A percentile compares a stretch with the other conserved stretches of the same genome.
These are phyloP conservation scores for Boletus sp. DNA, from an alignment of 768 basidiomycete species.

Conservation along the genomic window DNA sequence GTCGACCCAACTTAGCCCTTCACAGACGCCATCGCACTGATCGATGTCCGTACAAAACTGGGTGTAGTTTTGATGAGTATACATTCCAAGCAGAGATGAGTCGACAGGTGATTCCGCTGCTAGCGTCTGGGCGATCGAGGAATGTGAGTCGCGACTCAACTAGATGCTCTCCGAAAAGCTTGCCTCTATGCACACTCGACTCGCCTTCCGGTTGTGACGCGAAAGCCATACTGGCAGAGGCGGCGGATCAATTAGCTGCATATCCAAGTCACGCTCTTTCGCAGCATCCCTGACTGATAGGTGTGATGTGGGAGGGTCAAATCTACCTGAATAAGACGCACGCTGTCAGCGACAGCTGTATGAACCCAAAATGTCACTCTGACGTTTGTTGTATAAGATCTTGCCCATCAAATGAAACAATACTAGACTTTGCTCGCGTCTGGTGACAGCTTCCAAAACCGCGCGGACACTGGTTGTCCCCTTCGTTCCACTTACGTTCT, in stretches of 20 bases:
- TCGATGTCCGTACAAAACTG: conserved; percentile 80
- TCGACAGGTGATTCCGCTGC: conserved; percentile 89
- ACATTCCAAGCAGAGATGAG: conserved; percentile 81
- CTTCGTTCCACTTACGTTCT: conserved; percentile 21
- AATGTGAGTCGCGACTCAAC: neutral
- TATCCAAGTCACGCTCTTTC: conserved; percentile 56
- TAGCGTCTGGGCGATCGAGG: conserved; percentile 44
- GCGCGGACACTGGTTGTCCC: conserved; percentile 24
- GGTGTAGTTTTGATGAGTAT: conserved; percentile 91
- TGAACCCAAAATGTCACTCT: neutral
- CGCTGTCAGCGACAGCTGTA: conserved; percentile 1
- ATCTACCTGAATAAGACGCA: conserved; percentile 56
- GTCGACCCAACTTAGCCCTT: conserved; percentile 78
- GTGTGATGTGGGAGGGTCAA: conserved; percentile 57
- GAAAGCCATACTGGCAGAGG: conserved; percentile 57
- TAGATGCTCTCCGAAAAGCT: conserved; percentile 9
- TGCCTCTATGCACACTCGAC: conserved; percentile 77
- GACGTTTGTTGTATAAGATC: conserved; percentile 93
- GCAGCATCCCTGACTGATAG: conserved; percentile 61
- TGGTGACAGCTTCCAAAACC: conserved; percentile 70
- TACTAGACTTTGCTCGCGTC: conserved; percentile 80
- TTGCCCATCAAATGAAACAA: conserved; percentile 94
- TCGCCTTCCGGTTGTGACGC: conserved; percentile 60
- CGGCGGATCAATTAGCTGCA: conserved; percentile 49
- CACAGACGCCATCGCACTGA: conserved; percentile 64